These are phyloP conservation scores for Fibroporia radiculosa DNA, from an alignment of 768 basidiomycete species.

Conservation along the genomic window DNA sequence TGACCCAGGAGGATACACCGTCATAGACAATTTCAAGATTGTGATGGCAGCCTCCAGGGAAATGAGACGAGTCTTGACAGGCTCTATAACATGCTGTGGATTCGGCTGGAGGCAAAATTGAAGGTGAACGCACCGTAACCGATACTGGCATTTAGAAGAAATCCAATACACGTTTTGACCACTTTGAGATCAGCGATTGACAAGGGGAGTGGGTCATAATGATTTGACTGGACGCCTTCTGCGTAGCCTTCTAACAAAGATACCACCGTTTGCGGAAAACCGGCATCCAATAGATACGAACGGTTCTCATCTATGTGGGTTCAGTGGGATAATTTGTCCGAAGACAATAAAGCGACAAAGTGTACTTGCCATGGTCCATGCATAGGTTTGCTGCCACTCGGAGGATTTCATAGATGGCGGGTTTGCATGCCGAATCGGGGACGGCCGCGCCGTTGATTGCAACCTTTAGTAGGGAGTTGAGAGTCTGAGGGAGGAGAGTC, in stretches of 20 bases:
- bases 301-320: slow-evolving; percentile 63
- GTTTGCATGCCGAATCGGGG: slow-evolving; percentile 37
- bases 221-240: slow-evolving; percentile 33
- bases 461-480: slow-evolving; percentile 51
- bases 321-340: neutral
- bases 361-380: slow-evolving; percentile 68
- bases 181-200: slow-evolving; percentile 60
- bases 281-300: slow-evolving; percentile 58
- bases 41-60: slow-evolving; percentile 63
- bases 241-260: slow-evolving; percentile 62
- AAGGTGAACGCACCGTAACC: slow-evolving; percentile 48
- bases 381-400: slow-evolving; percentile 79
- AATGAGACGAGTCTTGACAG: slow-evolving; percentile 59
- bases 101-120: slow-evolving; percentile 1
- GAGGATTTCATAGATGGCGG: slow-evolving; percentile 59
- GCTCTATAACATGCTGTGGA: slow-evolving; percentile 37
- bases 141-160: slow-evolving; percentile 70
- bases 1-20: slow-evolving; percentile 65
- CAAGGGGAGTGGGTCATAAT: slow-evolving; percentile 38
- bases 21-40: slow-evolving; percentile 56
- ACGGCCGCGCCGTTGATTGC: slow-evolving; percentile 43
- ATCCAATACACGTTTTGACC: slow-evolving; percentile 71
- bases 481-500: slow-evolving; percentile 54
- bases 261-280: slow-evolving; percentile 59
- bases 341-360: neutral